phyloP scores from a whole-genome alignment of 2,329 filamentous ascomycete genomes.

The Massarina eburnea region DNA sequence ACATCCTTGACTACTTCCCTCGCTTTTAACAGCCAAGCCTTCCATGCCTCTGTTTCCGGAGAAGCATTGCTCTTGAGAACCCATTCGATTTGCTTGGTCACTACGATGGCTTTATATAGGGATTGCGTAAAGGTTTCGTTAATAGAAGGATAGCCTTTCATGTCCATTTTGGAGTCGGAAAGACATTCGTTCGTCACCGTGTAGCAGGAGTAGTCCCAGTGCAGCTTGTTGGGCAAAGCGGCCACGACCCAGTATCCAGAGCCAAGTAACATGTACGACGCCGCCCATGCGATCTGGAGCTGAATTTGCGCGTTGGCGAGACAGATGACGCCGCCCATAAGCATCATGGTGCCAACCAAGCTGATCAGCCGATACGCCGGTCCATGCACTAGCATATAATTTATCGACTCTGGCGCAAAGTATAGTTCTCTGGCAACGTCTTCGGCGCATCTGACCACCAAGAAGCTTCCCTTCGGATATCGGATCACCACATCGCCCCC shows the following conservation, averaged over 20 bases:
- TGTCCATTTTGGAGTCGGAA: constrained; percentile 35
- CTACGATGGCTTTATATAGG: constrained; percentile 52
- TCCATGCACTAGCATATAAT: constrained; percentile 47
- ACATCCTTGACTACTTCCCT: constrained; percentile 20
- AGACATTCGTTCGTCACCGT: constrained; percentile 42
- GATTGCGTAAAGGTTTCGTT: constrained; percentile 50
- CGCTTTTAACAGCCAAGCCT: constrained; percentile 45
- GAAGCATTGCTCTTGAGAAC: constrained; percentile 44
- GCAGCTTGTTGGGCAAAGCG: constrained; percentile 48
- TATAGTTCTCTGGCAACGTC: constrained; percentile 54
- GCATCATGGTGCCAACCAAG: constrained; percentile 53
- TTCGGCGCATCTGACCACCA: constrained; percentile 54
- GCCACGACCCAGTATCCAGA: constrained; percentile 55
- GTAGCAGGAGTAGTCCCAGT: constrained; percentile 54
- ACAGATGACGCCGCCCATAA: constrained; percentile 56
- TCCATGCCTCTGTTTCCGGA: constrained; percentile 47
- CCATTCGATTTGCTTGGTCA: constrained; percentile 49
- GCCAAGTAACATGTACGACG: constrained; percentile 53
- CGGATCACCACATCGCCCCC: constrained; percentile 52
- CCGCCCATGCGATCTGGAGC: constrained; percentile 53
- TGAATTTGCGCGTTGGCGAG: constrained; percentile 53
- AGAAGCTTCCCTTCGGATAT: constrained; percentile 54
- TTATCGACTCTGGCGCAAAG: constrained; percentile 54
- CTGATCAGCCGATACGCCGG: constrained; percentile 50
- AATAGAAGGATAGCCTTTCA: constrained; percentile 33